Evolutionary conservation across 1,284 basidiomycete genomes (phyloP).

Genomic region (Ustilago sp.): DNA sequence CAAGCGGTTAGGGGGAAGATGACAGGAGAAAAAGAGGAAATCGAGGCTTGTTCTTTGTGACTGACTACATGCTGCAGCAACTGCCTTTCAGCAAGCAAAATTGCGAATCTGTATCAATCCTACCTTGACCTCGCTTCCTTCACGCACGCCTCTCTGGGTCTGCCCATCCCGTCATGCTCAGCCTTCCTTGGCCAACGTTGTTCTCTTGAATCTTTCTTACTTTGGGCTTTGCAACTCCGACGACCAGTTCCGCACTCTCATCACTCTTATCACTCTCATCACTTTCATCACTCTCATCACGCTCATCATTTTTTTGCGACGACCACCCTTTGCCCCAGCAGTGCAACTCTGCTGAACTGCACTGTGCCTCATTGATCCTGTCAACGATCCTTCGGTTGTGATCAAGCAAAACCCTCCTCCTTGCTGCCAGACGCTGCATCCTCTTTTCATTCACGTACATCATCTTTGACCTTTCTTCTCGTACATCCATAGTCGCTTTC

Average conservation of each 20-base stretch:
- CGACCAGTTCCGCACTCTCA: constrained; percentile 13
- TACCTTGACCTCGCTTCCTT: neutral
- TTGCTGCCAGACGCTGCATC: neutral
- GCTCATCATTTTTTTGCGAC: neutral
- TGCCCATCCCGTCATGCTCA: constrained; percentile 1
- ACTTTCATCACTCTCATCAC: neutral
- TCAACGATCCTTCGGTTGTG: constrained; percentile 5
- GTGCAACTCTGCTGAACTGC: neutral
- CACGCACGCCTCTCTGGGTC: neutral
- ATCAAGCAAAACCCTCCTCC: constrained; percentile 1
- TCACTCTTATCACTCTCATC: neutral
- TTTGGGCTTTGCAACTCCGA: constrained; percentile 29
- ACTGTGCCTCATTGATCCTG: neutral
- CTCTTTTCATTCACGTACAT: neutral
- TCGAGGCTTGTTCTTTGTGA: neutral
- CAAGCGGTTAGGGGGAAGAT: neutral
- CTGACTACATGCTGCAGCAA: neutral
- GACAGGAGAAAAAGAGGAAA: neutral
- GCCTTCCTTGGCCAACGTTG: constrained; percentile 2
- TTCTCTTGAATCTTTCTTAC: neutral
- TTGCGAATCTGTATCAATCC: neutral
- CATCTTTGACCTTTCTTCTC: neutral
- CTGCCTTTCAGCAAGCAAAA: neutral
- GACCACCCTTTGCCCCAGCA: neutral
- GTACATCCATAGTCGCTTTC: neutral